Evolutionary conservation across 192 early-diverging fungal genomes (phyloP), one percentile per base, ranked within the genome.

Genomic region (Chytriomyces hyalinus): DNA sequence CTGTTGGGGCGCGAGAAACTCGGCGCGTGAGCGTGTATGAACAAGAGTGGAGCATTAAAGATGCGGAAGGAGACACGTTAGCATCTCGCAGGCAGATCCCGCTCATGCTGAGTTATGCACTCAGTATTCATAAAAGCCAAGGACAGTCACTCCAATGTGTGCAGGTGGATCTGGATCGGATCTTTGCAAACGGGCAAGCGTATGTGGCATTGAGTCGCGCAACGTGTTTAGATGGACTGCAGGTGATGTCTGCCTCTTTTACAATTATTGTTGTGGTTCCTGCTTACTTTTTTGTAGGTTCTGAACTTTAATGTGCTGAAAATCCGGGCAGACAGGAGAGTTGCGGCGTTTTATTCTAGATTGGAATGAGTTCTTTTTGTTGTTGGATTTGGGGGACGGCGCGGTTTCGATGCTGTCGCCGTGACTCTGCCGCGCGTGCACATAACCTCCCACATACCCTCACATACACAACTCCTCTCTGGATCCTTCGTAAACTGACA

Each of bases 121-220:
- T 88, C 71, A 83, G 70, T 61, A 85, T 88, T 49, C 87, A 88
- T 75, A 88, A 88, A 61, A 76, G 75, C n/a, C 87, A 88, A 77
- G 87, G 87, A 9, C 85, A 86, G 69, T 84, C 85, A 13, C 65
- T 88, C 8, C 53, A 85, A n/a, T 57, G 57, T 4, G 77, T 87
- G 47, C 73, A 73, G 24, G 85, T 87, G 43, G 87, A 88, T 80
- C 76, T 88, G 43, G 75, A 65, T 5, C 68, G 74, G 22, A 71
- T 85, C 8, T 88, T 88, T 70, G 82, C 85, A 57, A 81, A 65
- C 1, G 84, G 87, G 2, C 87, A 88, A 61, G 78, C 82, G 15
- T 88, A 88, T 77, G 87, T 88, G 4, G 87, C 87, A 2, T 49
- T 88, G 6, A 85, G 84, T 5, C 62, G 87, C 2, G 82, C 84